Percentiles rank a stretch among this genome's conserved stretches.
phyloP scores from a whole-genome alignment of 2,329 filamentous ascomycete species.

The Colletotrichum kahawae region DNA sequence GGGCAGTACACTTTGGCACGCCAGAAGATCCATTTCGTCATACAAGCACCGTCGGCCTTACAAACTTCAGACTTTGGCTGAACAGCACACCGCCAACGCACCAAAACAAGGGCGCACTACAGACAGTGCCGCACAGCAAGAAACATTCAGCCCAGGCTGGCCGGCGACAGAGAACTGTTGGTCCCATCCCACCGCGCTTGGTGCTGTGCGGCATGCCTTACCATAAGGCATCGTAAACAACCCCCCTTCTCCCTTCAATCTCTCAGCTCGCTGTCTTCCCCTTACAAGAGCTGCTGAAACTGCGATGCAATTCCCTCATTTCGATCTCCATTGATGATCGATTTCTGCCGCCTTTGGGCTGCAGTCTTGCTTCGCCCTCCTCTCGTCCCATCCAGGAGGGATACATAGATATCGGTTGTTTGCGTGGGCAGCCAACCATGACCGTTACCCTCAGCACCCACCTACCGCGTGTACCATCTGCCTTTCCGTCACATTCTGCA shows the following conservation, averaged over 20 bases:
- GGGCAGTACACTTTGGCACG: not conserved
- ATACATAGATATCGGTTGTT: not conserved
- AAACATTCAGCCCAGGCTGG: not conserved
- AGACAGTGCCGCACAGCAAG: not conserved
- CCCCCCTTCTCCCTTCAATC: not conserved
- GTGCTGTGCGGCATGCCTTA: too few species aligned
- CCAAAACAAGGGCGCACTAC: not conserved
- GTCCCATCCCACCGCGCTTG: not conserved
- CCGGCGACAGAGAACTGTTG: not conserved
- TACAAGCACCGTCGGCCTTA: not conserved
- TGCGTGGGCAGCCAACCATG: not conserved
- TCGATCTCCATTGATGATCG: not conserved
- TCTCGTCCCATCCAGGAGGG: not conserved
- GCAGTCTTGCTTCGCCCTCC: not conserved
- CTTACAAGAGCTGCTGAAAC: not conserved
- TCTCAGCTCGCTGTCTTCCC: not conserved
- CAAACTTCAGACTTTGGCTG: not conserved
- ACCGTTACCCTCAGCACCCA: not conserved
- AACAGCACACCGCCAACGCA: not conserved
- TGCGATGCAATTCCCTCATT: not conserved
- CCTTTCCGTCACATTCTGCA: not conserved
- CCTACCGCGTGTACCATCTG: not conserved
- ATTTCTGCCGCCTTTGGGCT: not conserved
- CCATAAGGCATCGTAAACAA: too few species aligned
- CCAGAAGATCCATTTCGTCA: conserved; percentile 15